Evolutionary conservation across 352 stramenopile species (phyloP).

Genomic region (Phytopythium delawarense): DNA sequence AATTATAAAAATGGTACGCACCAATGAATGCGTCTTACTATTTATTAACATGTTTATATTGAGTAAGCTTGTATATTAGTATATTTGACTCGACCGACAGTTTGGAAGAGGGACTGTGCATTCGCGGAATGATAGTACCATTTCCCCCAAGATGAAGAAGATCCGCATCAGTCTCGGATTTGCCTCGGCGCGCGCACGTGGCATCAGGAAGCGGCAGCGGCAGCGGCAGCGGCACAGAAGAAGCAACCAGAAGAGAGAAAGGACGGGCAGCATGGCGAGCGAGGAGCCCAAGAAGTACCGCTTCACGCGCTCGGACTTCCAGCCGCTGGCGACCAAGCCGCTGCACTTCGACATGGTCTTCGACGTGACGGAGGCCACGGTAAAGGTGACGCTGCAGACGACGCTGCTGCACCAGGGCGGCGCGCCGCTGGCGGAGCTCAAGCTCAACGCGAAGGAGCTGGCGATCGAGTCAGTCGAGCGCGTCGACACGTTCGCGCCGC

Average conservation of each 20-base stretch:
- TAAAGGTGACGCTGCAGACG: conserved; percentile 67
- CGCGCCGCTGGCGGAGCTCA: conserved; percentile 42
- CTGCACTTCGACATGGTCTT: conserved; percentile 84
- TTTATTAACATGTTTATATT: no score
- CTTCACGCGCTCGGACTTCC: conserved; percentile 66
- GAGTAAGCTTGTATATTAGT: no score
- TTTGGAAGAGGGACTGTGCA: no score
- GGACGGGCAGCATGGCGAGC: background rate
- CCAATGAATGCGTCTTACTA: no score
- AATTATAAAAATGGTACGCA: no score
- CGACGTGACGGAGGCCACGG: conserved; percentile 55
- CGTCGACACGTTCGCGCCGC: conserved; percentile 38
- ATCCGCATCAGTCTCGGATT: background rate
- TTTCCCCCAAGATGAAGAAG: background rate
- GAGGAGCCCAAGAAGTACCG: conserved; percentile 51
- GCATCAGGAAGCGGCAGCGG: background rate
- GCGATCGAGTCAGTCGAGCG: conserved; percentile 57
- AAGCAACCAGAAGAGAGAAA: background rate
- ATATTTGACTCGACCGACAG: no score
- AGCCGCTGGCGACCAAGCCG: conserved; percentile 55
- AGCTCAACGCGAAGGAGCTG: conserved; percentile 75
- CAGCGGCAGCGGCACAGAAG: background rate
- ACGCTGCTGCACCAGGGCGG: conserved; percentile 49
- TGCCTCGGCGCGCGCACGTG: background rate
- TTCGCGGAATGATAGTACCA: no score